Percentiles rank a stretch among this genome's conserved stretches.
phyloP scores from a whole-genome alignment of 805 yeast genomes.

The Ogataea kodamae region DNA sequence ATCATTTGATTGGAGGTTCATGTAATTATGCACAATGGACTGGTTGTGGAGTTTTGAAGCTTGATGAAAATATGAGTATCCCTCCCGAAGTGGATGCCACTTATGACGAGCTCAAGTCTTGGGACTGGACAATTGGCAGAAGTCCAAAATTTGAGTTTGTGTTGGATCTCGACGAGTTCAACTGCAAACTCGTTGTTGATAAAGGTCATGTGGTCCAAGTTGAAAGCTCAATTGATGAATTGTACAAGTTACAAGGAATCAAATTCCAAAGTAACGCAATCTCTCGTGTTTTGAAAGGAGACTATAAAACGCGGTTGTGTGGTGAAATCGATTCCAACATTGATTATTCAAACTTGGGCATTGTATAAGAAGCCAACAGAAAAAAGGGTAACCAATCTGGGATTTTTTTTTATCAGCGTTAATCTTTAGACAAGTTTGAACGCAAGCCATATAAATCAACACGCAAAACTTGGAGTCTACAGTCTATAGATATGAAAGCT shows the following conservation, averaged over 20 bases:
- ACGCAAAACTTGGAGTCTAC: no score
- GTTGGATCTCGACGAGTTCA: slow-evolving; percentile 33
- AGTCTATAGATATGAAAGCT: no score
- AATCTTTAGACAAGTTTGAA: no score
- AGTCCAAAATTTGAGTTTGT: slow-evolving; percentile 71
- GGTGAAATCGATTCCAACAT: slow-evolving; percentile 30
- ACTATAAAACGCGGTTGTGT: slow-evolving; percentile 17
- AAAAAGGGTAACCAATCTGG: no score
- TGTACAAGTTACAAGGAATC: slow-evolving; percentile 15
- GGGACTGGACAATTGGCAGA: slow-evolving; percentile 75
- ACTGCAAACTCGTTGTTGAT: slow-evolving; percentile 43
- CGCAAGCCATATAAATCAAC: no score
- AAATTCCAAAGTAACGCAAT: slow-evolving; percentile 23
- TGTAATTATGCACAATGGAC: no score
- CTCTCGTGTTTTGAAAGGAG: not conserved
- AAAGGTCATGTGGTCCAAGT: slow-evolving; percentile 38
- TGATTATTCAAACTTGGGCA: slow-evolving; percentile 4
- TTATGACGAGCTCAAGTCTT: slow-evolving; percentile 43
- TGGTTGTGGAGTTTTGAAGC: slow-evolving; percentile 24
- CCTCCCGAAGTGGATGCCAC: slow-evolving; percentile 40
- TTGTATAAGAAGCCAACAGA: not conserved
- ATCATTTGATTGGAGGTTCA: no score
- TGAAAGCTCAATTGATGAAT: slow-evolving; percentile 13
- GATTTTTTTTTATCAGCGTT: no score
- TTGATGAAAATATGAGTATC: slow-evolving; percentile 25